Base-by-base conservation (phyloP, 768 basidiomycete genomes). In the Mycena filopes region DNA sequence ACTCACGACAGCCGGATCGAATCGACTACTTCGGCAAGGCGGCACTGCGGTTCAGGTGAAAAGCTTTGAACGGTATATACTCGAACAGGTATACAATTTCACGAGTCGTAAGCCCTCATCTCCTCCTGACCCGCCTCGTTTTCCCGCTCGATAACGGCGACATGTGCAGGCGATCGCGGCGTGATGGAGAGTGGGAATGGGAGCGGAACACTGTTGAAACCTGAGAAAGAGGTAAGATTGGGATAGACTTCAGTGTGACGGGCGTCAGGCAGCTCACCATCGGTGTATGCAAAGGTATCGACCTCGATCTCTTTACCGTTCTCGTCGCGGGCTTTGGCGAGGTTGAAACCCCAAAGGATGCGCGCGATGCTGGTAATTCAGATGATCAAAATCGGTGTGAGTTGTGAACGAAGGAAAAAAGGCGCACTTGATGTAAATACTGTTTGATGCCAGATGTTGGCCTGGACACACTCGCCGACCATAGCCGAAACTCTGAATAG, bases 91-190 rank as follows among this genome's bases (percentile, higher is more conserved):
- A 33, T 33, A 33, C 33, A 33, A 33, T 33, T 41, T 66, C 43
- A 66, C 12, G 43, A 53, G 29, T 66, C 68, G n/a, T 69, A 69
- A 12, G 56, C 57, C 12, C 42, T 53, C 64, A 66, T 43, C 42
- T 69, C 68, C 33, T 69, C 68, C 45, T 69, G 68, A 4, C 64
- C 68, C 3, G 42, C 28, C 51, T 65, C 68, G 31, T 69, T 69
- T 41, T 69, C 68, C 21, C 68, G 45, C 47, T 62, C 28, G 20
- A 69, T 69, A 3, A 69, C 45, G 16, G 51, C 53, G 31, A 54
- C 26, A 60, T 66, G 68, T 15, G 42, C 60, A 7, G 64, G 23
- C n/a, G 55, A 53, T 29, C 68, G n/a, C 4, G 68, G 64, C 7
- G 51, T 60, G 47, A 69, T 69, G 20, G 63, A 66, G 18, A 69